A percentile compares a stretch with the other conserved stretches of the same genome.
Conservation (phyloP, 108 stramenopile genomes). For the Nitzschia sp. region DNA sequence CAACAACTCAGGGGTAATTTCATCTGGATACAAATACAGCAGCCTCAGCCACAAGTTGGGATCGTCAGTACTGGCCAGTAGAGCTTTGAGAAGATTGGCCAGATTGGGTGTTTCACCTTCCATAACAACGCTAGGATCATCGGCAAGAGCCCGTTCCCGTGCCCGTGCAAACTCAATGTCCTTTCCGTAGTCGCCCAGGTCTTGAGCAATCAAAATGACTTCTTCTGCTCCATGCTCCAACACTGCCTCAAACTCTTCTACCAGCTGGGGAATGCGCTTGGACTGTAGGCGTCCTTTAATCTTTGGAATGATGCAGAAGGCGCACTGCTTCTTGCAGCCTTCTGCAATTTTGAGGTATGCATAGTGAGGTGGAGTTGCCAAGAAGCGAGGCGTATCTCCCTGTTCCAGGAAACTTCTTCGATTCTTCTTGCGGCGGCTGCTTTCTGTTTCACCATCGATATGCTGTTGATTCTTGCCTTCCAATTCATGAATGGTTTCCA, state of each 20-base stretch:
- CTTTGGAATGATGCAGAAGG: constrained; percentile 54
- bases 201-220: constrained; percentile 53
- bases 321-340: constrained; percentile 44
- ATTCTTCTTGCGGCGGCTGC: background rate
- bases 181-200: constrained; percentile 50
- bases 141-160: background rate
- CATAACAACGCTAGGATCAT: constrained; percentile 2
- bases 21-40: constrained; percentile 50
- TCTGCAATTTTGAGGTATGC: constrained; percentile 52
- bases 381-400: constrained; percentile 42
- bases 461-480: constrained; percentile 10
- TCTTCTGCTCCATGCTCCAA: constrained; percentile 38
- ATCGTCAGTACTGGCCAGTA: constrained; percentile 23
- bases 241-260: constrained; percentile 40
- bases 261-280: constrained; percentile 41
- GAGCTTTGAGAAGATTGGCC: constrained; percentile 24
- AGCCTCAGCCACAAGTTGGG: constrained; percentile 42
- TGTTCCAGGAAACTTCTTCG: constrained; percentile 39
- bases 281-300: constrained; percentile 49
- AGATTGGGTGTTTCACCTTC: background rate
- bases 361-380: constrained; percentile 48
- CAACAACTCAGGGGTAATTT: constrained; percentile 42
- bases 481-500: constrained; percentile 31
- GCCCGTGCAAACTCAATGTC: constrained; percentile 7
- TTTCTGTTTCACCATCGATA: background rate